Evolutionary conservation across 1,139 yeast species (phyloP), one percentile per base, ranked within the genome.

Genomic region (Meyerozyma elateridarum): DNA sequence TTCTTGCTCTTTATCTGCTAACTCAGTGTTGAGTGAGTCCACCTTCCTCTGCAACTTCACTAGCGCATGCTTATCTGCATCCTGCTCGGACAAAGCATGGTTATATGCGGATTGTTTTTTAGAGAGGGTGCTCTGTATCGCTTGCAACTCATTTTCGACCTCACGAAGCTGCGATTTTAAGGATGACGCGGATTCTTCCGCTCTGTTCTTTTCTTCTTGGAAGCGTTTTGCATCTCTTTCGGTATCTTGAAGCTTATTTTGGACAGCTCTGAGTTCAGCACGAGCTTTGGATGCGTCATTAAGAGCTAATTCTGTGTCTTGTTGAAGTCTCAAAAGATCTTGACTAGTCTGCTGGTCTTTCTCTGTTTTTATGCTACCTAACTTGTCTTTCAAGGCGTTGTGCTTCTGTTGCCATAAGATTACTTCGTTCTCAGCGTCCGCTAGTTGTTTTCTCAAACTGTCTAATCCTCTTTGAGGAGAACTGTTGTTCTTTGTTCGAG

Each of bases 1-100:
- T 28, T 45, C 53, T 15, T 36, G 42, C 33, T 49, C 59, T 36
- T 47, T 51, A 4, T 45, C 48, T 34, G 45, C 42, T 28, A 59
- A 36, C 22, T 54, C 57, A 11, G 33, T 32, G 16, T 33, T 31
- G 21, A 50, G 39, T 2, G 39, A 28, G 8, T 37, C 40, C 20
- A 50, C 29, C 18, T 35, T 44, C 27, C 32, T 30, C 16, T 37
- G 35, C 20, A 46, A 36, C 8, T 40, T 28, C 5, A 17, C 13
- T 8, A 22, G 7, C 7, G 16, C n/a, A 15, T 22, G 42, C 7
- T 42, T 30, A 18, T 46, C 46, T 4, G 32, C 27, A 8, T 41
- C 36, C 33, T 42, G 36, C 13, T 35, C 42, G 13, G 49, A 46
- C 6, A 40, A 30, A 15, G 41, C 38, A 12, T 43, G 38, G 8